Evolutionary conservation across 495 filamentous ascomycete species (phyloP).

Genomic region (Penicillium crystallinum): DNA sequence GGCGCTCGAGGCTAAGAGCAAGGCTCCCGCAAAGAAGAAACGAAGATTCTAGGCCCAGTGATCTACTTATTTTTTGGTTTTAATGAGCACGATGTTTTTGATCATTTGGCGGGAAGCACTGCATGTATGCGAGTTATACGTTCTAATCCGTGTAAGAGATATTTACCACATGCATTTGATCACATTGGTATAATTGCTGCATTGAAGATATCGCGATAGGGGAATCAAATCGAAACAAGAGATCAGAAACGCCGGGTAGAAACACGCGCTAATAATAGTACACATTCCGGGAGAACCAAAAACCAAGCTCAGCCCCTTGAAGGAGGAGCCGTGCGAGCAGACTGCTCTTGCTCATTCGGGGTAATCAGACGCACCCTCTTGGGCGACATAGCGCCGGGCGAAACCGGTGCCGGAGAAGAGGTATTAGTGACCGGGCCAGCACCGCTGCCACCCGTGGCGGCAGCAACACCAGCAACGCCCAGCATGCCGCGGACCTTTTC

Average conservation of each 20-base stretch:
- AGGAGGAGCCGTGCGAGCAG: slow-evolving; percentile 22
- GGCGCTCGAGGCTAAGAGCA: slow-evolving; percentile 59
- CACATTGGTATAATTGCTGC: background rate
- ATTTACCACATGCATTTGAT: background rate
- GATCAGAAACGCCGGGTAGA: background rate
- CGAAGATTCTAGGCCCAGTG: slow-evolving; percentile 48
- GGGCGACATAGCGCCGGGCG: slow-evolving; percentile 35
- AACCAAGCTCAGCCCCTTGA: slow-evolving; percentile 2
- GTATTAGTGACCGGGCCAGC: slow-evolving; percentile 20
- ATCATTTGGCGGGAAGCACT: background rate
- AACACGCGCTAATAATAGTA: background rate
- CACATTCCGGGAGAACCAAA: background rate
- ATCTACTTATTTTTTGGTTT: background rate
- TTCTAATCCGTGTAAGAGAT: background rate
- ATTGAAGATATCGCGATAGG: slow-evolving; percentile 7
- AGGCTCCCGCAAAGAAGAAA: slow-evolving; percentile 62
- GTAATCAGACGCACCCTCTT: slow-evolving; percentile 44
- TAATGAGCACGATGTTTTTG: background rate
- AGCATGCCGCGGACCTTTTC: slow-evolving; percentile 48
- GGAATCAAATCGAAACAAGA: slow-evolving; percentile 6
- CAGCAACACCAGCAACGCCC: slow-evolving; percentile 25
- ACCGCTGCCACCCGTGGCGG: slow-evolving; percentile 17
- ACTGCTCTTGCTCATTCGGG: slow-evolving; percentile 38
- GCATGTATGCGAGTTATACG: background rate
- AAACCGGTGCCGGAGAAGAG: slow-evolving; percentile 11